Evolutionary conservation across 1,284 basidiomycete species (phyloP).

Genomic region (Lignosus rhinocerotis): DNA sequence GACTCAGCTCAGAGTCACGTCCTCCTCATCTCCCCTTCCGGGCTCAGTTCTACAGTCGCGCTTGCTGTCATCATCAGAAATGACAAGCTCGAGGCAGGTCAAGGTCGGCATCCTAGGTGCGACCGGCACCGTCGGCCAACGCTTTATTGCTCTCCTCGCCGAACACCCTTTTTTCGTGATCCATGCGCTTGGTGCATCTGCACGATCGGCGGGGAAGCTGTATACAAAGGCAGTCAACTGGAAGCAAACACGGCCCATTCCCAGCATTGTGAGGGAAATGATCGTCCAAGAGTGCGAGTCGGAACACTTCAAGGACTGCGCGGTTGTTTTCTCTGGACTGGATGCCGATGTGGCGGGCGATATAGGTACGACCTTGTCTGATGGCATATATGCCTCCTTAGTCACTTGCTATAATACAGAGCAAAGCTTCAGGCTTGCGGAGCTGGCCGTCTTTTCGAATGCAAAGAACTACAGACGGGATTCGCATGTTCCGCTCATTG

Average conservation of each 20-base stretch:
- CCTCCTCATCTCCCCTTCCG: neutral
- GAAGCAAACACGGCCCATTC: slow-evolving; percentile 89
- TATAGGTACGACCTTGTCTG: slow-evolving; percentile 66
- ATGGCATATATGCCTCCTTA: neutral
- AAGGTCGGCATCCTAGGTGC: slow-evolving; percentile 95
- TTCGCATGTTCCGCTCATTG: slow-evolving; percentile 94
- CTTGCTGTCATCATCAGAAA: slow-evolving; percentile 9
- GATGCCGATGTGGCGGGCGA: slow-evolving; percentile 95
- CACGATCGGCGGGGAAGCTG: slow-evolving; percentile 84
- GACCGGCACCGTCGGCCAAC: slow-evolving; percentile 94
- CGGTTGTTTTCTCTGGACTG: slow-evolving; percentile 91
- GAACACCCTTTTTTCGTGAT: slow-evolving; percentile 91
- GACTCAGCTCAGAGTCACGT: slow-evolving; percentile 6
- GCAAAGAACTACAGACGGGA: slow-evolving; percentile 97
- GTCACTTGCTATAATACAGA: slow-evolving; percentile 51
- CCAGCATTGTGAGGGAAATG: slow-evolving; percentile 65
- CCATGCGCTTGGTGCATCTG: slow-evolving; percentile 87
- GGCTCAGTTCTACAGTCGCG: neutral
- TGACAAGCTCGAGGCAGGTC: slow-evolving; percentile 41
- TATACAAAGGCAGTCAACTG: slow-evolving; percentile 84
- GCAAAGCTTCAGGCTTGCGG: slow-evolving; percentile 82
- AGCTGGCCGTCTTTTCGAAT: slow-evolving; percentile 95
- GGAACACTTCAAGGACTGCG: slow-evolving; percentile 79
- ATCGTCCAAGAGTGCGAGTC: slow-evolving; percentile 81
- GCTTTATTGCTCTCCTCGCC: slow-evolving; percentile 90